Base-by-base conservation (phyloP, 441 rosid species). In the Arabidopsis lyrata region DNA sequence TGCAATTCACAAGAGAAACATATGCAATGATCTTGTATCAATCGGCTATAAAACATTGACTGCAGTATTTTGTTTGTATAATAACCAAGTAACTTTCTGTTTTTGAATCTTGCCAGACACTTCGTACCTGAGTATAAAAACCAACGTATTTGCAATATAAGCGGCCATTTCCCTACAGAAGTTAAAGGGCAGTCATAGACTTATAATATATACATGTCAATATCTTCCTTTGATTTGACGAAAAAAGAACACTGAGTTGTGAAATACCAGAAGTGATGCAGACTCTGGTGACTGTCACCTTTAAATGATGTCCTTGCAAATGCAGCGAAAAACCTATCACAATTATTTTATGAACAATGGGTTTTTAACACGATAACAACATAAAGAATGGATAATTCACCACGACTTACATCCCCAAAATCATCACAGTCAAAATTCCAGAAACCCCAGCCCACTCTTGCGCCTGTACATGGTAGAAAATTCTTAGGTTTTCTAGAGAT, bases 401-500 rank as follows among this genome's bases (percentile, higher is more conserved):
- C 64, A n/a, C 80, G 20, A 84, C 96, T 87, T 88, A 92, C 98
- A 95, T 95, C 79, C 98, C 99, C 81, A 92, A 68, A 63, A 90
- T 85, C 97, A 95, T 95, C 77, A 95, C 98, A 15, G 98, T 85
- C 84, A 95, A 81, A 81, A 95, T 90, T 53, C 98, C 99, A 68
- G 99, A 92, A 72, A 86, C 85, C 75, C 78, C 90, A 72, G 87
- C 81, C 53, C 92, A 97, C 75, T 84, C 92, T 87, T 95, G 96
- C 38, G 95, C 98, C 99, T 95, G 73, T 63, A 73, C 71, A 83
- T 49, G 58, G 76, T 73, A 81, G 68, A 45, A 16, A 48, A 45
- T 11, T 67, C 45, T 77, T 39, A 77, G 69, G 57, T 29, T 75
- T 68, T 57, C 42, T 20, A 70, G 12, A 15, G 57, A 71, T 31